Conservation (phyloP, 345 rosid genomes). For the Excoecaria agallocha region DNA sequence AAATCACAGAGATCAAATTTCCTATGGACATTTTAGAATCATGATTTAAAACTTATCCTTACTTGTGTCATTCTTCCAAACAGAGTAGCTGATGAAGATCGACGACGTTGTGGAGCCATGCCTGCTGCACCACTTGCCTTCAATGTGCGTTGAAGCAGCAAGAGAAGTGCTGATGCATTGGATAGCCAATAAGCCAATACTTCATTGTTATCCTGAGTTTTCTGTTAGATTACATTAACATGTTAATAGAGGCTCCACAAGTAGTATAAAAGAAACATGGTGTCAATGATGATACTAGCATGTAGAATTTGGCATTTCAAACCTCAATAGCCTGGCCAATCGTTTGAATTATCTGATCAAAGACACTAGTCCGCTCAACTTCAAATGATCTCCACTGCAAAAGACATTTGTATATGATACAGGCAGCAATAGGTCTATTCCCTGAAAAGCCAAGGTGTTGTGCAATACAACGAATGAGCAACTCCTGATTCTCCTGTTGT, state of each 20-base stretch:
- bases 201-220: constrained; percentile 89
- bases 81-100: constrained; percentile 89
- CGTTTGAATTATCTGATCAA: constrained; percentile 89
- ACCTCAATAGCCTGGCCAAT: constrained; percentile 94
- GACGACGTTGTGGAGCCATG: constrained; percentile 93
- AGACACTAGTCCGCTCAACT: constrained; percentile 87
- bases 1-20: constrained; percentile 16
- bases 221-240: constrained; percentile 25
- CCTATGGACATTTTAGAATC: constrained; percentile 5
- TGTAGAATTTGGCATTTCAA: constrained; percentile 18
- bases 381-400: constrained; percentile 97
- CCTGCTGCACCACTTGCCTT: constrained; percentile 98
- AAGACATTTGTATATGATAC: constrained; percentile 89
- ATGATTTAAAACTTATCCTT: not conserved
- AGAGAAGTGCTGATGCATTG: constrained; percentile 86
- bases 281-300: not conserved
- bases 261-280: not conserved
- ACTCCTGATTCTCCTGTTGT: constrained; percentile 93
- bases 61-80: constrained; percentile 97
- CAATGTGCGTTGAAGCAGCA: constrained; percentile 82
- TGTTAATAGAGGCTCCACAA: constrained; percentile 17
- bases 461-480: constrained; percentile 87
- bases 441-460: constrained; percentile 81
- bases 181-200: constrained; percentile 90
- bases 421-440: constrained; percentile 83